Base-by-base conservation (phyloP, 441 rosid species). In the Bocquillonia castaneifolia region DNA sequence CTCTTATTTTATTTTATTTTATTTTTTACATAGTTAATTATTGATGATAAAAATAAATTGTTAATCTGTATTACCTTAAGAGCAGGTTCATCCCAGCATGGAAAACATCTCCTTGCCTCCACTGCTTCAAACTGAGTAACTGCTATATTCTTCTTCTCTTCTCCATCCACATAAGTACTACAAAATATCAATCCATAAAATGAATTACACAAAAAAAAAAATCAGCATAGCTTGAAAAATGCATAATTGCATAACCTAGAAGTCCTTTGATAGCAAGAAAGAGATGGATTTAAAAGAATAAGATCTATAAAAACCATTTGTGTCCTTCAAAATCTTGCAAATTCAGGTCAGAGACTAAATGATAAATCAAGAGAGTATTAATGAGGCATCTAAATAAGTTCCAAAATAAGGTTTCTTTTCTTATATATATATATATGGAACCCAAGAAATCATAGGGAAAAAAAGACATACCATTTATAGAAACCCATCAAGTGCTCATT, bases 21-120 rank as follows among this genome's bases (percentile, higher is more conserved):
- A n/a, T n/a, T n/a, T n/a, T n/a, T n/a, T n/a, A n/a, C n/a, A n/a
- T n/a, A n/a, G n/a, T n/a, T n/a, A n/a, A n/a, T n/a, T n/a, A n/a
- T n/a, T n/a, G n/a, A n/a, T n/a, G n/a, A 59, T 22, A 40, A 23
- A 29, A 14, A 40, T 36, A 48, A 40, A 51, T 37, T 6, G 17
- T 31, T 29, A 29, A 56, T 32, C 29, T n/a, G 1, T 50, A 47
- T 5, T 40, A 91, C 98, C 96, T 93, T 93, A 95, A 89, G 88
- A 69, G 90, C 89, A 72, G 99, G 99, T 78, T 93, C 96, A 69
- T 93, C 99, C 99, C 99, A 91, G 65, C 99, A 93, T 0, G 99
- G 99, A 77, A 93, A 91, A 76, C 97, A 94, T 73, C 87, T 82
- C 79, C 99, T 84, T 37, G 97, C 97, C 80, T 94, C 97, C 64